phyloP scores from a whole-genome alignment of 2,329 filamentous ascomycete genomes.

The Podosphaera leucotricha region DNA sequence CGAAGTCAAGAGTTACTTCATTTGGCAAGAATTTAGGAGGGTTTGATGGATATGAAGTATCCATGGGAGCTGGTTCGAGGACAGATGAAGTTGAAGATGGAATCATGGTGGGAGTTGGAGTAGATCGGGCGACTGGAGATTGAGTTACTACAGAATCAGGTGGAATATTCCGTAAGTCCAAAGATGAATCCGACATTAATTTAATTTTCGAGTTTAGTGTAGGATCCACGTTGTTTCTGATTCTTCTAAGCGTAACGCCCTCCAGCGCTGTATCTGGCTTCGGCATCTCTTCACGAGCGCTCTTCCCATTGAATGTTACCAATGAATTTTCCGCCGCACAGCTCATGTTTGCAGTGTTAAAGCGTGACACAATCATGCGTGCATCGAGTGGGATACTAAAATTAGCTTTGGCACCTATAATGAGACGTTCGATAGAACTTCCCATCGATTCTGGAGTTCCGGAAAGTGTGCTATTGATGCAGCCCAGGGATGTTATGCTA shows the following conservation, averaged over 20 bases:
- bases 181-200: neutral
- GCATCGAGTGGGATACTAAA: conserved; percentile 57
- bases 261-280: neutral
- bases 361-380: conserved; percentile 45
- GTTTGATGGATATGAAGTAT: neutral
- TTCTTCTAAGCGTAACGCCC: neutral
- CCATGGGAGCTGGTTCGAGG: neutral
- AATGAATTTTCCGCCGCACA: conserved; percentile 73
- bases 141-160: too few relatives aligned
- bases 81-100: neutral
- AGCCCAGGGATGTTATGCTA: conserved; percentile 25
- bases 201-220: neutral
- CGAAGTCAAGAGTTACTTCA: conserved; percentile 36
- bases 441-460: conserved; percentile 50
- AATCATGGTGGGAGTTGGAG: neutral
- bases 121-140: neutral
- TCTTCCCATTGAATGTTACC: conserved; percentile 50
- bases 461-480: conserved; percentile 26
- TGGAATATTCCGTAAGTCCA: neutral
- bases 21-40: conserved; percentile 14
- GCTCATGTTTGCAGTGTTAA: conserved; percentile 52
- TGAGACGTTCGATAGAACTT: conserved; percentile 49
- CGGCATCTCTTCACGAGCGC: conserved; percentile 7
- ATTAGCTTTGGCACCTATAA: conserved; percentile 37
- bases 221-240: neutral